A percentile compares a stretch with the other conserved stretches of the same genome.
Evolutionary conservation across 306 rosid species (phyloP).

Genomic region (Inga leiocalycina): DNA sequence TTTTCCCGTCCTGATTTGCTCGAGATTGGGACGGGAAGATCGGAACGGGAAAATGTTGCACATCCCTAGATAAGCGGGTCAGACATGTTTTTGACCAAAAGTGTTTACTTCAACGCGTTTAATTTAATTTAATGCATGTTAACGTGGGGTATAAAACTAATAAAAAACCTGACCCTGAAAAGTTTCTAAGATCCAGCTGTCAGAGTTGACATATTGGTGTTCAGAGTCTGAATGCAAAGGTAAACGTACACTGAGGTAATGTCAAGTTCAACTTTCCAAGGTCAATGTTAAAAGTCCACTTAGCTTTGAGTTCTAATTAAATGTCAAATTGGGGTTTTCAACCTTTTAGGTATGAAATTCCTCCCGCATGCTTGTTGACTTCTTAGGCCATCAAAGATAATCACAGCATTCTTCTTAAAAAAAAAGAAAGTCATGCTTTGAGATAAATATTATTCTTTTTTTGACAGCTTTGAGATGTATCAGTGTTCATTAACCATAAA

Average conservation of each 20-base stretch:
- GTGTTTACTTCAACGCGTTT: not conserved
- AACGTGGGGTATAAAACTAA: not conserved
- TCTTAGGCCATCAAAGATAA: not conserved
- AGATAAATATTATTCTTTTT: not conserved
- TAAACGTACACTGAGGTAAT: slow-evolving; percentile 4
- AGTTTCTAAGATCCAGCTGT: slow-evolving; percentile 31
- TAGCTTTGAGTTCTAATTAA: not conserved
- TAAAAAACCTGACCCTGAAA: not conserved
- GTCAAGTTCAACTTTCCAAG: slow-evolving; percentile 24
- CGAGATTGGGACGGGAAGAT: too few species aligned
- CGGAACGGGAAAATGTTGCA: too few species aligned
- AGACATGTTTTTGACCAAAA: not conserved
- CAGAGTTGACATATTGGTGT: not conserved
- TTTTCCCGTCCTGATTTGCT: too few species aligned
- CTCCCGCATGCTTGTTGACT: slow-evolving; percentile 33
- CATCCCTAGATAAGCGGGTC: not conserved
- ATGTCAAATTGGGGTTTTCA: slow-evolving; percentile 22
- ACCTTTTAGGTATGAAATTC: not conserved
- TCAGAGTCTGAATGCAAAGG: not conserved
- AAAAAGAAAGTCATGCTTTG: not conserved
- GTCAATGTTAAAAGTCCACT: slow-evolving; percentile 30
- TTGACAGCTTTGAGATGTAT: not conserved
- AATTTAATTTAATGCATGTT: not conserved
- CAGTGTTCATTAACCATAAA: not conserved
- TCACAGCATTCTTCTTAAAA: not conserved